Evolutionary conservation across 2,329 filamentous ascomycete genomes (phyloP).

Genomic region (Talaromyces sp.): DNA sequence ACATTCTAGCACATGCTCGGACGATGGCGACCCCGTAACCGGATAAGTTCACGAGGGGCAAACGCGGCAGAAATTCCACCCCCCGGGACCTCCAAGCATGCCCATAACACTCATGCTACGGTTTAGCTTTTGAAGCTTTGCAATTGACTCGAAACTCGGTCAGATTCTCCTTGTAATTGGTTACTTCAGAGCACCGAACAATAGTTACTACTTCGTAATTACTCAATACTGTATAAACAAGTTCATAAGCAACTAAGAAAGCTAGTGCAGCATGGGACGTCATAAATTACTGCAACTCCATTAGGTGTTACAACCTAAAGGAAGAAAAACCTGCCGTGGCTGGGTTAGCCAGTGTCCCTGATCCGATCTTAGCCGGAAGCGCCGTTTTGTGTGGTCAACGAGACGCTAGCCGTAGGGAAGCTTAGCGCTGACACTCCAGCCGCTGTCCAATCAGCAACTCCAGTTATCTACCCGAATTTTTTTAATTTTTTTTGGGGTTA

Average conservation of each 20-base stretch:
- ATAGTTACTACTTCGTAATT: neutral
- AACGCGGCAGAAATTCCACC: neutral
- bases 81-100: neutral
- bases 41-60: neutral
- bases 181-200: neutral
- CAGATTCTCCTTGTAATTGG: neutral
- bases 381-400: neutral
- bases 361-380: conserved; percentile 16
- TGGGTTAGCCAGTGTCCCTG: neutral
- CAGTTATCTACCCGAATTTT: conserved; percentile 13
- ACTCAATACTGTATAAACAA: neutral
- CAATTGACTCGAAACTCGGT: neutral
- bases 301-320: neutral
- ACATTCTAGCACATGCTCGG: conserved; percentile 1
- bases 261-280: conserved; percentile 27
- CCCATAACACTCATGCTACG: neutral
- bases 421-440: conserved; percentile 13
- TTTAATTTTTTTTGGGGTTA: neutral
- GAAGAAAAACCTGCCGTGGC: neutral
- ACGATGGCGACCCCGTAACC: neutral
- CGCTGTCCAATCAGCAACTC: conserved; percentile 22
- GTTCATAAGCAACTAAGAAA: neutral
- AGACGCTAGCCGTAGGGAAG: neutral
- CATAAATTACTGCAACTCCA: conserved; percentile 27
- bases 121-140: neutral